Evolutionary conservation across 176 grass and related monocot genomes (phyloP), one percentile per base, ranked within the genome.

Genomic region (Cenchrus americanus): DNA sequence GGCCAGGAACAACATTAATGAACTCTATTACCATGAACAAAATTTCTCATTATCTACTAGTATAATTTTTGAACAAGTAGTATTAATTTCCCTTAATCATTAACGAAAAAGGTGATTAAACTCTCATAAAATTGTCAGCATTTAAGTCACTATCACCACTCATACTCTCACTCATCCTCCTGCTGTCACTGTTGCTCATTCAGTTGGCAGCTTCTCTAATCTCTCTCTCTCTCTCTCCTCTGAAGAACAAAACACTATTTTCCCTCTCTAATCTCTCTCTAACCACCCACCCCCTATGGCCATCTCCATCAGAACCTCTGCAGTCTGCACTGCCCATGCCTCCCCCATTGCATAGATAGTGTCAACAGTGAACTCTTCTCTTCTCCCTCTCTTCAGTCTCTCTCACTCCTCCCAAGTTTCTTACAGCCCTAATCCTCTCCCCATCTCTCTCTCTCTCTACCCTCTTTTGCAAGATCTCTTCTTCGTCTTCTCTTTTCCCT

Each of bases 381-480:
- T 42, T 27, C 30, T 18, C 17, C 43, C 43, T 44, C 43, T 0
- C 43, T 42, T 30, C 27, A 30, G 27, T 30, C 83, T 72, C 49
- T 80, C 72, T 66, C 78, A 75, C 51, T 75, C 15, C 32, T 76
- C 73, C 72, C 32, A 37, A 42, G 32, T 23, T 76, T 40, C 68
- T 71, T 48, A 71, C 11, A 82, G 30, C 69, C 71, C 82, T 75
- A 76, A 63, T 51, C 60, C 69, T 61, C 44, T 26, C 22, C 11
- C 27, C 69, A 30, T 73, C 23, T 51, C 30, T 60, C 54, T 43
- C 54, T 43, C 32, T 52, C 32, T n/a, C 53, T 66, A 24, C 3
- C 72, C 84, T 84, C 83, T 89, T 74, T 48, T 74, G 75, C 57
- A 63, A 76, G 88, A 83, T 87, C 80, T 76, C 73, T 71, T 73